phyloP scores from a whole-genome alignment of 2,329 filamentous ascomycete genomes.

The Monilinia aucupariae region DNA sequence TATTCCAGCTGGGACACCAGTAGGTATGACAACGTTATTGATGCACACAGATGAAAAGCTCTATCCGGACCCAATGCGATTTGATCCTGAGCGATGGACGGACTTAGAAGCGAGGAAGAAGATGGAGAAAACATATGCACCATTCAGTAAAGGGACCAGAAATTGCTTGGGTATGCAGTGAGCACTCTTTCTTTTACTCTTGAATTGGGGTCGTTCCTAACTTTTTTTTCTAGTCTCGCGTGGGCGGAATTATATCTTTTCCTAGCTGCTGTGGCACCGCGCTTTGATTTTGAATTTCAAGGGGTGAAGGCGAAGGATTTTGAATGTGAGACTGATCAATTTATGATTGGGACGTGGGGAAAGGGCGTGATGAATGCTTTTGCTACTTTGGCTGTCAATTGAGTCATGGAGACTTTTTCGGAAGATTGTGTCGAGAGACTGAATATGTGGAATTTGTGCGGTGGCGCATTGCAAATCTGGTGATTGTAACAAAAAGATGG shows the following conservation, averaged over 20 bases:
- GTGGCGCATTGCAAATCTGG: too few relatives aligned
- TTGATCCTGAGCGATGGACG: conserved; percentile 40
- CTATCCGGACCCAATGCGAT: conserved; percentile 37
- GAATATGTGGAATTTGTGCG: too few relatives aligned
- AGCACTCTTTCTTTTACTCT: not conserved
- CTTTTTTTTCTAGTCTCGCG: conserved; percentile 8
- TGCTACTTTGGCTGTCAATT: not conserved
- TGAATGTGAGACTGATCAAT: conserved; percentile 19
- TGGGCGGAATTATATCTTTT: conserved; percentile 19
- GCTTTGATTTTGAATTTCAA: conserved; percentile 17
- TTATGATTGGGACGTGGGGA: conserved; percentile 17
- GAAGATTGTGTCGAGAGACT: too few relatives aligned
- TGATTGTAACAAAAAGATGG: too few relatives aligned
- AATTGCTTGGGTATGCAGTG: conserved; percentile 38
- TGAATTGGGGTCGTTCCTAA: too few relatives aligned
- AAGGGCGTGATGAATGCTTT: conserved; percentile 7
- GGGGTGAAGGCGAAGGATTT: conserved; percentile 13
- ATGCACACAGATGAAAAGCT: conserved; percentile 39
- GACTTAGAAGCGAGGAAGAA: conserved; percentile 34
- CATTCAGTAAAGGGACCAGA: conserved; percentile 40
- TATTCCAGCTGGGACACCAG: conserved; percentile 34
- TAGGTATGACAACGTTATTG: conserved; percentile 38
- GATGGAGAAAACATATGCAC: conserved; percentile 37
- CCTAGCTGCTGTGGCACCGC: conserved; percentile 13
- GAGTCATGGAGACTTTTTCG: too few relatives aligned